These are phyloP conservation scores for Simplicillium aogashimaense DNA, from an alignment of 2,329 filamentous ascomycete genomes.

Conservation along the genomic window DNA sequence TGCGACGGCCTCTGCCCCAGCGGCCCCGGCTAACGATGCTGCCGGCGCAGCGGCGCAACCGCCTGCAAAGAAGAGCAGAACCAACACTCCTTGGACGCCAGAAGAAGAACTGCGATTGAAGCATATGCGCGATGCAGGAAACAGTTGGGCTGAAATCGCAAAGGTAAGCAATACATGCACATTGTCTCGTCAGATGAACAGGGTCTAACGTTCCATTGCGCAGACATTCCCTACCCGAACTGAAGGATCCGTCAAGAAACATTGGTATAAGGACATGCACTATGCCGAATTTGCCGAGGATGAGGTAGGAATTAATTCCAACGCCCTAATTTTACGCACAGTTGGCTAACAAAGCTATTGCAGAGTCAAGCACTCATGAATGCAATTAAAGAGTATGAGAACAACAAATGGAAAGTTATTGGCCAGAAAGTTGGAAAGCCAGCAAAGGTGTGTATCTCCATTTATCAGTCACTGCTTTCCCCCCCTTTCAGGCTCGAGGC, in stretches of 20 bases:
- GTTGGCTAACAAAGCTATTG: too few relatives aligned
- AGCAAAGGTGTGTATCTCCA: slow-evolving; percentile 55
- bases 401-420: slow-evolving; percentile 97
- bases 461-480: too few relatives aligned
- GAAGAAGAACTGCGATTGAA: slow-evolving; percentile 89
- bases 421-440: slow-evolving; percentile 96
- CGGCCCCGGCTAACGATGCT: slow-evolving; percentile 18
- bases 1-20: slow-evolving; percentile 4
- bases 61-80: slow-evolving; percentile 81
- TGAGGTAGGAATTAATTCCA: slow-evolving; percentile 52
- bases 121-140: slow-evolving; percentile 85
- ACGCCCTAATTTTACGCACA: slow-evolving; percentile 24
- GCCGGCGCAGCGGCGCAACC: slow-evolving; percentile 29
- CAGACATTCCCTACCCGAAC: slow-evolving; percentile 87
- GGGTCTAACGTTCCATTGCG: neutral
- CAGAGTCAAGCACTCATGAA: slow-evolving; percentile 68
- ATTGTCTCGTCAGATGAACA: neutral
- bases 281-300: slow-evolving; percentile 98
- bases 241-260: slow-evolving; percentile 97
- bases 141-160: slow-evolving; percentile 96
- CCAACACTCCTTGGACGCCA: slow-evolving; percentile 98
- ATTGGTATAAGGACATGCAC: slow-evolving; percentile 99
- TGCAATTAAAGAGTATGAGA: slow-evolving; percentile 97
- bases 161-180: slow-evolving; percentile 64
- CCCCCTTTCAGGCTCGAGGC: neutral